phyloP scores from a whole-genome alignment of 441 rosid genomes.

The Brassica balearica region DNA sequence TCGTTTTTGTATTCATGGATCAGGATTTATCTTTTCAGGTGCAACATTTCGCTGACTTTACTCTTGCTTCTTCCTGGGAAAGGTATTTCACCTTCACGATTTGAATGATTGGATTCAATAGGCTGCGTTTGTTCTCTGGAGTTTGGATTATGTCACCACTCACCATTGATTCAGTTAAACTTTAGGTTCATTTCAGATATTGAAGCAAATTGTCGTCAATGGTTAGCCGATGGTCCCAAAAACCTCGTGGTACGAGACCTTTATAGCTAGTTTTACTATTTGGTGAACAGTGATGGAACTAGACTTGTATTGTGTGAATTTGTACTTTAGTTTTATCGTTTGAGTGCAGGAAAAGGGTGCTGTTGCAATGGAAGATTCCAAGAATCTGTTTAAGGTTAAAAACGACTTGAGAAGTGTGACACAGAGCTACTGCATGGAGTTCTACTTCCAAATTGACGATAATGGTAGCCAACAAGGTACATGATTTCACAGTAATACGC shows the following conservation, averaged over 20 bases:
- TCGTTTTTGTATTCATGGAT: slow-evolving; percentile 27
- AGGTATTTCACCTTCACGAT: slow-evolving; percentile 58
- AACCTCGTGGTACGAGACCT: slow-evolving; percentile 67
- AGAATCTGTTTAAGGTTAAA: slow-evolving; percentile 70
- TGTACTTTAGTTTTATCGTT: too few relatives aligned
- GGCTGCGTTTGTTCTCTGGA: not conserved
- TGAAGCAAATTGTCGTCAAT: slow-evolving; percentile 93
- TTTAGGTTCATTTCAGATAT: slow-evolving; percentile 93
- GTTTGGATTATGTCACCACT: not conserved
- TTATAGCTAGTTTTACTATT: slow-evolving; percentile 1
- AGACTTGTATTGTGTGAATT: slow-evolving; percentile 20
- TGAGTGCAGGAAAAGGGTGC: slow-evolving; percentile 86
- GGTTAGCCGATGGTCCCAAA: slow-evolving; percentile 92
- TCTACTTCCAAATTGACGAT: slow-evolving; percentile 62
- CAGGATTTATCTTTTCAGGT: slow-evolving; percentile 51
- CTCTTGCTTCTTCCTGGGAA: slow-evolving; percentile 98
- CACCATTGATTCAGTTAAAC: slow-evolving; percentile 13
- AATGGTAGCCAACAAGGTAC: slow-evolving; percentile 52
- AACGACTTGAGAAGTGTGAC: slow-evolving; percentile 71
- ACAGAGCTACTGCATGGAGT: slow-evolving; percentile 92
- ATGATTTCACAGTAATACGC: slow-evolving; percentile 19
- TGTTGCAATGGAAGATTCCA: slow-evolving; percentile 59
- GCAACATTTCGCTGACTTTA: slow-evolving; percentile 93
- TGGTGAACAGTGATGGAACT: not conserved
- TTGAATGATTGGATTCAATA: slow-evolving; percentile 17